Evolutionary conservation across 148 eudicot genomes (phyloP), one percentile per base, ranked within the genome.

Genomic region (Rhododendron molle): DNA sequence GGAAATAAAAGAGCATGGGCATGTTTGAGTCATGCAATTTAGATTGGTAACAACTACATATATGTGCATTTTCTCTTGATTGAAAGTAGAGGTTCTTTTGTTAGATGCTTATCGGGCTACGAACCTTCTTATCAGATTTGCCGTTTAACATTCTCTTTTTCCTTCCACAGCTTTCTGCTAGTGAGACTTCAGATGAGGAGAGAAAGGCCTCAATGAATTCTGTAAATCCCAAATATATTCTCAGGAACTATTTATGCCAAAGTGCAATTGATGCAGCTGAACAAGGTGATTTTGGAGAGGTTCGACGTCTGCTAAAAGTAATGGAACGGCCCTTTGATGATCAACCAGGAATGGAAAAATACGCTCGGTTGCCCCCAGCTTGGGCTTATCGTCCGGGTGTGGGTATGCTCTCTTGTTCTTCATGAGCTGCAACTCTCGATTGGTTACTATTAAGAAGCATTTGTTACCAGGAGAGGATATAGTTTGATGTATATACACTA

Each of bases 301-400:
- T 95, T 46, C 89, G 95, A 5, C 83, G 90, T 60, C 84, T 97
- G 34, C 86, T 97, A 43, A 97, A 93, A 84, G 98, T 97, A 76
- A 92, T 97, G 94, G 92, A 92, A 81, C 85, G 93, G 58, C 98
- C 99, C 13, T 97, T 62, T 81, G 99, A 97, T 60, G 99, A 97
- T 23, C 98, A 97, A 85, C 98, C 99, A 1, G 99, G 99, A 78
- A 95, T 97, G 99, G 98, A 97, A 85, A 95, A 92, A 76, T 97
- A 97, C 72, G 98, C 99, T 23, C 95, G 99, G 2, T 87, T 97
- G 87, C 99, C 99, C 67, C 99, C 99, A 15, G 99, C 99, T 3
- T 97, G 99, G 98, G 99, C 99, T 32, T 97, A 95, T 89, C 92
- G 99, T 76, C 99, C 99, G 0, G 99, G 99, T 12, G 99, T 97